Conservation (phyloP, 176 grass and related monocot genomes). For the Echinochloa phyllopogon region DNA sequence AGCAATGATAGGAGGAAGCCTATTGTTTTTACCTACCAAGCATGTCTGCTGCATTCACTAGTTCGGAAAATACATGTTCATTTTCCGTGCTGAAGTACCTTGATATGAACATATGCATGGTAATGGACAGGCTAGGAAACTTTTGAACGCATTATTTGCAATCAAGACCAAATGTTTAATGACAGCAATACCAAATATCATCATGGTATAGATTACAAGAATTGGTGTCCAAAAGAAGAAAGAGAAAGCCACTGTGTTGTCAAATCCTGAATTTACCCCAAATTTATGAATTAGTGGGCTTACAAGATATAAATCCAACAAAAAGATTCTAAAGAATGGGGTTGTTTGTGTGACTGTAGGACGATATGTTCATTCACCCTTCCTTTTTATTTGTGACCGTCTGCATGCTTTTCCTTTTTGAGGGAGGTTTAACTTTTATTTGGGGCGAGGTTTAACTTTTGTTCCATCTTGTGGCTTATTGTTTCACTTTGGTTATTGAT, state of each 20-base stretch:
- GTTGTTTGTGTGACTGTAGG: not conserved
- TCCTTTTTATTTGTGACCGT: not conserved
- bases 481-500: slow-evolving; percentile 13
- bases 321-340: slow-evolving; percentile 9
- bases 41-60: slow-evolving; percentile 17
- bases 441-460: not conserved
- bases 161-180: not conserved
- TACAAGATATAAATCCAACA: slow-evolving; percentile 21
- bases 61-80: slow-evolving; percentile 5
- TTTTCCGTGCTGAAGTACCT: not conserved
- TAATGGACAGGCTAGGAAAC: not conserved
- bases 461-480: not conserved
- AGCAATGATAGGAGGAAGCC: not conserved
- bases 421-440: not conserved
- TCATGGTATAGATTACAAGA: not conserved
- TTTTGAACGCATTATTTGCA: slow-evolving; percentile 14
- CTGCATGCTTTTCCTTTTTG: not conserved
- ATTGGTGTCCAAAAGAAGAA: not conserved
- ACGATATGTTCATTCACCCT: not conserved
- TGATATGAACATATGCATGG: slow-evolving; percentile 28
- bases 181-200: not conserved
- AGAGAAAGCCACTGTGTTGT: not conserved
- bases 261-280: not conserved
- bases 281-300: not conserved
- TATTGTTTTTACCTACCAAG: slow-evolving; percentile 29